phyloP scores from a whole-genome alignment of 2,329 filamentous ascomycete genomes.

The Cladosporium sp. region DNA sequence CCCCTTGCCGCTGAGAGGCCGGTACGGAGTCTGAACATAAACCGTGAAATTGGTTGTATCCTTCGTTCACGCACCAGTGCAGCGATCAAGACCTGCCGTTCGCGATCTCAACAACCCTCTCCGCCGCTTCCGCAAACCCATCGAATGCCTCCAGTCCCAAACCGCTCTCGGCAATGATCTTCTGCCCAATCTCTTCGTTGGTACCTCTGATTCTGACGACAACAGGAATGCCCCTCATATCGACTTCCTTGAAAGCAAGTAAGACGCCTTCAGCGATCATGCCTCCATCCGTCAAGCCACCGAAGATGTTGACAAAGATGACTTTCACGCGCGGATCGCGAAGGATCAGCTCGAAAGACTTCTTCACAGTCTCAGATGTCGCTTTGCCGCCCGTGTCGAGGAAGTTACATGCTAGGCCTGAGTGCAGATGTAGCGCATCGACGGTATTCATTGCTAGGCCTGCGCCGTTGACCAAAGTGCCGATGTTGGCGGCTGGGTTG shows the following conservation, averaged over 20 bases:
- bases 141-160: slow-evolving; percentile 71
- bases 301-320: slow-evolving; percentile 72
- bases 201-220: slow-evolving; percentile 78
- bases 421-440: slow-evolving; percentile 70
- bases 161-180: slow-evolving; percentile 68
- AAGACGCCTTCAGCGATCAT: slow-evolving; percentile 80
- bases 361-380: slow-evolving; percentile 76
- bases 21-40: too few relatives aligned
- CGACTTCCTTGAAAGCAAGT: slow-evolving; percentile 69
- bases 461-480: slow-evolving; percentile 85
- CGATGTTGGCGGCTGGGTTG: slow-evolving; percentile 63
- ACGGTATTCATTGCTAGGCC: slow-evolving; percentile 90
- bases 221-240: slow-evolving; percentile 61
- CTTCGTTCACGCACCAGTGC: background rate
- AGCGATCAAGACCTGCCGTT: slow-evolving; percentile 23
- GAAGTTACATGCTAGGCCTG: slow-evolving; percentile 76
- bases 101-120: slow-evolving; percentile 64
- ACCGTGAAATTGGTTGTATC: too few relatives aligned
- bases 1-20: too few relatives aligned
- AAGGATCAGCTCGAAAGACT: slow-evolving; percentile 73
- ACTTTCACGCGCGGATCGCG: slow-evolving; percentile 71
- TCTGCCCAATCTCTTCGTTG: slow-evolving; percentile 70
- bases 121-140: slow-evolving; percentile 71
- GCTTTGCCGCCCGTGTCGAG: slow-evolving; percentile 89
- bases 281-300: slow-evolving; percentile 70